phyloP scores from a whole-genome alignment of 2,329 filamentous ascomycete genomes.

The Ceratocystis ficicola region DNA sequence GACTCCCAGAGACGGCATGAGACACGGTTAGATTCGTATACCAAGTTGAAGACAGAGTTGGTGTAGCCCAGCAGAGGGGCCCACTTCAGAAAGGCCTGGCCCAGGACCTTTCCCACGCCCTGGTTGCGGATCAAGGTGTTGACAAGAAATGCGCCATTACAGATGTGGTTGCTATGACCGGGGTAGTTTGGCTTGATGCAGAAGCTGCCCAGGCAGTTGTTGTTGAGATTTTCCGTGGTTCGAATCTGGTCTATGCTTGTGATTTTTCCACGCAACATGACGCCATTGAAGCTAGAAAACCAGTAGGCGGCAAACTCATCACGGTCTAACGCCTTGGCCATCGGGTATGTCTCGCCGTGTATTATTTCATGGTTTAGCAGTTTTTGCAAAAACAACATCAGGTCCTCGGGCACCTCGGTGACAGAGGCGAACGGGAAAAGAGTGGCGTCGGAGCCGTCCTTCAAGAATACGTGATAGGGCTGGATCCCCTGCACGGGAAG shows the following conservation, averaged over 20 bases:
- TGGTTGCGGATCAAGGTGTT: conserved; percentile 61
- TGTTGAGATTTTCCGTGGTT: conserved; percentile 62
- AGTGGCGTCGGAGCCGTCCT: conserved; percentile 71
- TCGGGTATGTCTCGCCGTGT: conserved; percentile 82
- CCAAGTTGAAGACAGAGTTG: conserved; percentile 87
- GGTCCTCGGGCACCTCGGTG: conserved; percentile 59
- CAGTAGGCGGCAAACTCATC: conserved; percentile 70
- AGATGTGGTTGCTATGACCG: conserved; percentile 78
- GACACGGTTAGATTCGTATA: conserved; percentile 86
- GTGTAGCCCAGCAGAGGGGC: conserved; percentile 72
- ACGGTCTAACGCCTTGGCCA: conserved; percentile 64
- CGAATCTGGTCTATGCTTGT: conserved; percentile 31
- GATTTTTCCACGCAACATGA: conserved; percentile 74
- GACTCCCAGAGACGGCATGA: conserved; percentile 87
- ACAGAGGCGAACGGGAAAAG: conserved; percentile 71
- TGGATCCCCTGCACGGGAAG: conserved; percentile 55
- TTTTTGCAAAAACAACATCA: conserved; percentile 66
- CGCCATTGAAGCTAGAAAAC: conserved; percentile 80
- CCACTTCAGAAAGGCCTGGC: conserved; percentile 65
- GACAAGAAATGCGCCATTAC: conserved; percentile 70
- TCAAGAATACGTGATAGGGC: conserved; percentile 55
- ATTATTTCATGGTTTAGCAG: conserved; percentile 85
- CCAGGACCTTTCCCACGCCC: conserved; percentile 63
- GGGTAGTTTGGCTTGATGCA: conserved; percentile 93
- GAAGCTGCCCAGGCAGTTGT: conserved; percentile 75